phyloP scores from a whole-genome alignment of 345 rosid genomes.

The Erucastrum elatum region DNA sequence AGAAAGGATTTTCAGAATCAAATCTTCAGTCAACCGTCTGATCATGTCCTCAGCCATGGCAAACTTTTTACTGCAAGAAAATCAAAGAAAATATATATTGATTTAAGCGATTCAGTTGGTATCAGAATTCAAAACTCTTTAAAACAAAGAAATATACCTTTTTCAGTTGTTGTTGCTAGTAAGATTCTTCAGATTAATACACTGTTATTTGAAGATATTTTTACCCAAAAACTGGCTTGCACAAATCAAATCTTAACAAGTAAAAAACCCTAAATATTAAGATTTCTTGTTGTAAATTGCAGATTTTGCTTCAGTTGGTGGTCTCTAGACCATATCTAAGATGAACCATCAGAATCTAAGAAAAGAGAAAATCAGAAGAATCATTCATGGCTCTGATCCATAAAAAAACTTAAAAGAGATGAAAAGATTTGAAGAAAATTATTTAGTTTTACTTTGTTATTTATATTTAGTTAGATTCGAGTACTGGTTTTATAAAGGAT shows the following conservation, averaged over 20 bases:
- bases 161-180: not conserved
- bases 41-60: not conserved
- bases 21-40: not conserved
- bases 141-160: not conserved
- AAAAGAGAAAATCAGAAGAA: not conserved
- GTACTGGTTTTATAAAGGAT: not conserved
- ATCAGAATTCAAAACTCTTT: not conserved
- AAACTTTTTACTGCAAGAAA: not conserved
- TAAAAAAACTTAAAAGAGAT: not conserved
- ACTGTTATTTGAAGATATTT: not conserved
- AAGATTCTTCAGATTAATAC: not conserved
- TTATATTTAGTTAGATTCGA: not conserved
- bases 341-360: not conserved
- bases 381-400: not conserved
- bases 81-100: not conserved
- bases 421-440: not conserved
- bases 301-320: not conserved
- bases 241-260: not conserved
- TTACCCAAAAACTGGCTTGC: not conserved
- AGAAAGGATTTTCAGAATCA: slow-evolving; percentile 3
- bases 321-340: not conserved
- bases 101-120: not conserved
- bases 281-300: not conserved
- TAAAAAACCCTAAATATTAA: not conserved
- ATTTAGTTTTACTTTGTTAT: not conserved